phyloP scores from a whole-genome alignment of 345 rosid genomes.

The Gynandropsis gynandra region DNA sequence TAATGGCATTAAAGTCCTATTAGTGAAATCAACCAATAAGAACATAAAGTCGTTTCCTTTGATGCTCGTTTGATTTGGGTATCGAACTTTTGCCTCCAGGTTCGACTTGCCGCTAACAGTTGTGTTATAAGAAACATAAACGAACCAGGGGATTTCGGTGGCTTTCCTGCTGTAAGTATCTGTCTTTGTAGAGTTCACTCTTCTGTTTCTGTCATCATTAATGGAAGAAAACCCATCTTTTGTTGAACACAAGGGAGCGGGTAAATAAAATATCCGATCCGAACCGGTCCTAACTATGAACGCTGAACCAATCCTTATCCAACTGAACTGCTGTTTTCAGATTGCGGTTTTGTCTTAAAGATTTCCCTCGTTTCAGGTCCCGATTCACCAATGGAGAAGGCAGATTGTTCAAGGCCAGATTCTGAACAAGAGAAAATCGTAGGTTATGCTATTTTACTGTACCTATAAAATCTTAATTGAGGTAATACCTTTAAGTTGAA shows the following conservation, averaged over 20 bases:
- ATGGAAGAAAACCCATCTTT: no score
- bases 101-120: constrained; percentile 71
- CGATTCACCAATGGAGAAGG: constrained; percentile 63
- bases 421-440: constrained; percentile 16
- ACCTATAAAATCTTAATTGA: background rate
- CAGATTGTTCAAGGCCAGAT: constrained; percentile 34
- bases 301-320: background rate
- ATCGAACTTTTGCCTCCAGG: constrained; percentile 31
- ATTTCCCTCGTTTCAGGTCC: constrained; percentile 40
- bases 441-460: background rate
- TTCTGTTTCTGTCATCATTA: background rate
- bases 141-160: constrained; percentile 77
- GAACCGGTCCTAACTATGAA: background rate
- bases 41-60: no score
- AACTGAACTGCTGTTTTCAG: constrained; percentile 2
- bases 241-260: no score
- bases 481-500: background rate
- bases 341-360: constrained; percentile 1
- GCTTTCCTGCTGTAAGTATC: constrained; percentile 77
- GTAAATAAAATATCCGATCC: no score
- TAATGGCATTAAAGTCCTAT: no score
- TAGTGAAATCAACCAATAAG: no score
- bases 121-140: constrained; percentile 68
- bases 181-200: background rate
- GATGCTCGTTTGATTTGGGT: no score